phyloP scores from a whole-genome alignment of 306 rosid species.

The Lathyrus sativus region DNA sequence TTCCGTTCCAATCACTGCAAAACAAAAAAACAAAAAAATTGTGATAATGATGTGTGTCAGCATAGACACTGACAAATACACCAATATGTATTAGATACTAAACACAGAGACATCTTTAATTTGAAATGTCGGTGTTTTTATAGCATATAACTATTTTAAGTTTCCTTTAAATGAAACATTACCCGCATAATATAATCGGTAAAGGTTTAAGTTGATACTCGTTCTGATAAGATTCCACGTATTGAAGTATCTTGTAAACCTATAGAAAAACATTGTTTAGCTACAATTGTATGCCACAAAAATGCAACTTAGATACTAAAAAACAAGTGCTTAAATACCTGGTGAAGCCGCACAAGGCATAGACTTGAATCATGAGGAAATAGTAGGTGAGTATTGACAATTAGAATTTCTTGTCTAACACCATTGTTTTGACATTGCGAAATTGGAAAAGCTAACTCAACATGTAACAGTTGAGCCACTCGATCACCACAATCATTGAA shows the following conservation, averaged over 20 bases:
- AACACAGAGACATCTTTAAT: background rate
- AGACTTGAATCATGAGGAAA: slow-evolving; percentile 62
- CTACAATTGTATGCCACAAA: background rate
- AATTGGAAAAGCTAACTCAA: slow-evolving; percentile 41
- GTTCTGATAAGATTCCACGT: slow-evolving; percentile 74
- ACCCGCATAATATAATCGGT: slow-evolving; percentile 92
- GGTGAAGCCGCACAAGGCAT: slow-evolving; percentile 50
- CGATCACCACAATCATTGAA: slow-evolving; percentile 59
- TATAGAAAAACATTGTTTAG: slow-evolving; percentile 30
- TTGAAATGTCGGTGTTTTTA: background rate
- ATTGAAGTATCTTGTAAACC: slow-evolving; percentile 85
- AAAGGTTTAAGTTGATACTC: slow-evolving; percentile 71
- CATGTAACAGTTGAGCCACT: slow-evolving; percentile 60
- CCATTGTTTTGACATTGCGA: slow-evolving; percentile 40
- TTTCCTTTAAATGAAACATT: background rate
- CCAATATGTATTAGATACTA: background rate
- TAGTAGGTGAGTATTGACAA: slow-evolving; percentile 57
- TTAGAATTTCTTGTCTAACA: slow-evolving; percentile 44
- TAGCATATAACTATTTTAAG: background rate
- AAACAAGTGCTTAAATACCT: slow-evolving; percentile 38
- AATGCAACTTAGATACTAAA: slow-evolving; percentile 1
- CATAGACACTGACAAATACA: no score
- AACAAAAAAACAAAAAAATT: slow-evolving; percentile 9
- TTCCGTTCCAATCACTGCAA: slow-evolving; percentile 91
- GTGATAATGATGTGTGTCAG: background rate